These are phyloP conservation scores for Pseudogymnoascus sp. DNA, from an alignment of 2,329 filamentous ascomycete species.

Conservation along the genomic window DNA sequence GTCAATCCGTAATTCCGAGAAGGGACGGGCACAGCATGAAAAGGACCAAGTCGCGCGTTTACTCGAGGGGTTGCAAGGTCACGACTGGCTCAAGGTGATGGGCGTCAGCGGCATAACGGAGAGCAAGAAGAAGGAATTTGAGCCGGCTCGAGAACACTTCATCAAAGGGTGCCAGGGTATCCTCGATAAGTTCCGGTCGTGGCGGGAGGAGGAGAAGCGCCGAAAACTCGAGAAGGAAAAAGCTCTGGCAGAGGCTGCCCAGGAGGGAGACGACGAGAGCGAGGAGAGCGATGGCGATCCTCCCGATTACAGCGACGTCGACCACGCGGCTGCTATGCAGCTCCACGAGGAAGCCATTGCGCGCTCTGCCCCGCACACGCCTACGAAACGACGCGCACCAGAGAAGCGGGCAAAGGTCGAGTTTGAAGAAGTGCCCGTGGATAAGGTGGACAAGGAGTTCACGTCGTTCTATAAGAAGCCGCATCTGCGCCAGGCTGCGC, in stretches of 20 bases:
- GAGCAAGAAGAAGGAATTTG: conserved; percentile 75
- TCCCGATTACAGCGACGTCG: conserved; percentile 60
- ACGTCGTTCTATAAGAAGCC: conserved; percentile 70
- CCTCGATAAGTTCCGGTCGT: conserved; percentile 77
- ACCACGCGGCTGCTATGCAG: conserved; percentile 65
- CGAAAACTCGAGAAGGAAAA: conserved; percentile 23
- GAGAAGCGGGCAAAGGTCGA: conserved; percentile 29
- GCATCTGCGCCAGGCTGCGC: conserved; percentile 68
- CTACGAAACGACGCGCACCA: conserved; percentile 19
- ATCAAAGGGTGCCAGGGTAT: conserved; percentile 74
- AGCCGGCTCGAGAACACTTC: conserved; percentile 77
- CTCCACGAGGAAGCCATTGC: conserved; percentile 44
- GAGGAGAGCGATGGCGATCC: conserved; percentile 41
- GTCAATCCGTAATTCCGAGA: conserved; percentile 56
- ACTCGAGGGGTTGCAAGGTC: conserved; percentile 76
- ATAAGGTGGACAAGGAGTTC: conserved; percentile 51
- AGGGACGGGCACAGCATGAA: conserved; percentile 57
- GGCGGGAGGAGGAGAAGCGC: conserved; percentile 82
- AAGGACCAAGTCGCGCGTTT: conserved; percentile 56
- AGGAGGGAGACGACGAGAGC: conserved; percentile 20
- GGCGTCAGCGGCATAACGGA: conserved; percentile 77
- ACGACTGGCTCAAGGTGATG: conserved; percentile 89
- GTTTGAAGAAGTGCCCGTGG: conserved; percentile 16
- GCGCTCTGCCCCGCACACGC: conserved; percentile 19
- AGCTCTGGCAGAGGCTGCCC: background rate